Evolutionary conservation across 495 filamentous ascomycete genomes (phyloP).

Genomic region (Amniculicola lignicola): DNA sequence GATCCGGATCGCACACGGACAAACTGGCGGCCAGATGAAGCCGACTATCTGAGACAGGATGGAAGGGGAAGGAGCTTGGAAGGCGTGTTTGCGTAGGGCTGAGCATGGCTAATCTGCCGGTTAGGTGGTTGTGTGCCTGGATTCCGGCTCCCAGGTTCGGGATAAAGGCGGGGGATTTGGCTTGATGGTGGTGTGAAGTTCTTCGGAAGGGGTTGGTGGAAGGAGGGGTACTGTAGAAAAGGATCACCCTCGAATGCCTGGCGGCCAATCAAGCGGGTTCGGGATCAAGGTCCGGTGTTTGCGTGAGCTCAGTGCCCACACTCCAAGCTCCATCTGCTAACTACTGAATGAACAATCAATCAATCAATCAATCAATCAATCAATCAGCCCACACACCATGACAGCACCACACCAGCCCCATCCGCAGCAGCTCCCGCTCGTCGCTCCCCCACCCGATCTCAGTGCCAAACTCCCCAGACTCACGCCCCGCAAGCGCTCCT

Average conservation of each 20-base stretch:
- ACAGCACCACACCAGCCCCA: background rate
- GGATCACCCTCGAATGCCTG: background rate
- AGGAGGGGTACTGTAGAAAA: background rate
- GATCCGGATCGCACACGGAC: too few species aligned
- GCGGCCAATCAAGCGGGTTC: too few species aligned
- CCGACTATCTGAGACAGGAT: too few species aligned
- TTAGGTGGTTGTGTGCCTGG: background rate
- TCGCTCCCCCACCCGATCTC: background rate
- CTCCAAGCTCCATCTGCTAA: background rate
- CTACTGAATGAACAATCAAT: background rate
- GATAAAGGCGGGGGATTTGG: background rate
- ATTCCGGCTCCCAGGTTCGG: conserved; percentile 2
- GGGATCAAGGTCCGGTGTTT: too few species aligned
- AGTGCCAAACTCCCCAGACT: conserved; percentile 16
- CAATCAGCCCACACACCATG: conserved; percentile 10
- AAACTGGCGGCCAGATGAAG: too few species aligned
- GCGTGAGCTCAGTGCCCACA: background rate
- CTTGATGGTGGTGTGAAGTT: background rate
- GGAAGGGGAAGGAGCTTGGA: background rate
- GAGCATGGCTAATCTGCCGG: conserved; percentile 3
- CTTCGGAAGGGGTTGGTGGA: background rate
- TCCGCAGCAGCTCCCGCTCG: background rate
- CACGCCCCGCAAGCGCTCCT: conserved; percentile 21
- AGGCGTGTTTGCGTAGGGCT: conserved; percentile 3
- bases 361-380: background rate